Percentiles rank a stretch among this genome's conserved stretches.
These are phyloP conservation scores for Simplicillium sp. DNA, from an alignment of 2,329 filamentous ascomycete species.

Conservation along the genomic window DNA sequence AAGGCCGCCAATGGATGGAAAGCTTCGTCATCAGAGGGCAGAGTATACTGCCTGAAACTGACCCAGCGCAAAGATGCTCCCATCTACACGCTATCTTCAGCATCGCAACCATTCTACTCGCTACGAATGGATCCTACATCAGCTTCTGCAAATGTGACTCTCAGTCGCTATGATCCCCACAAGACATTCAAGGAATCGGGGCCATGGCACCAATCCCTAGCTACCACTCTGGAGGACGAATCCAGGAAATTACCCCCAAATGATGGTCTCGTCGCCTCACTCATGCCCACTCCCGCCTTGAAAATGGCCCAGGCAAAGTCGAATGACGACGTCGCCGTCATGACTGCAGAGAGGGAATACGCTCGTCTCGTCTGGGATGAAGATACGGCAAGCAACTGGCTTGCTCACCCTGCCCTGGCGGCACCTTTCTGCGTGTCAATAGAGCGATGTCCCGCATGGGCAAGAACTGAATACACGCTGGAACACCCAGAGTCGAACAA, in stretches of 20 bases:
- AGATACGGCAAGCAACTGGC: constrained; percentile 47
- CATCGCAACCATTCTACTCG: constrained; percentile 56
- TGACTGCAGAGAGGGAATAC: constrained; percentile 58
- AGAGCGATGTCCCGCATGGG: constrained; percentile 49
- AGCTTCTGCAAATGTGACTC: constrained; percentile 49
- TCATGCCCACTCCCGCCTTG: constrained; percentile 58
- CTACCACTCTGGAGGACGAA: constrained; percentile 48
- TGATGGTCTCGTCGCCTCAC: constrained; percentile 56
- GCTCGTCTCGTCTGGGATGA: constrained; percentile 65
- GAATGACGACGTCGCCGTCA: constrained; percentile 47
- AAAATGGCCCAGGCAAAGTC: constrained; percentile 52
- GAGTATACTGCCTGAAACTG: constrained; percentile 50
- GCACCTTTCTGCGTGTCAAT: constrained; percentile 53
- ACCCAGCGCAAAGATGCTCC: constrained; percentile 49
- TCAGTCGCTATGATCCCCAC: constrained; percentile 50
- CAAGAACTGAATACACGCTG: constrained; percentile 52
- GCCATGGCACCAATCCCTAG: constrained; percentile 46
- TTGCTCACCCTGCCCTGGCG: constrained; percentile 55
- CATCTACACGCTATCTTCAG: constrained; percentile 56
- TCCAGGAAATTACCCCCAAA: constrained; percentile 42
- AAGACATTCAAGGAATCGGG: constrained; percentile 42
- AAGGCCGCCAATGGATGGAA: constrained; percentile 62
- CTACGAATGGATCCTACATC: constrained; percentile 56
- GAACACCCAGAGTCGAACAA: constrained; percentile 54
- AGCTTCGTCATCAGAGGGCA: constrained; percentile 48